These are phyloP conservation scores for Solanum arcanum DNA, from an alignment of 257 asterid genomes.

Conservation along the genomic window DNA sequence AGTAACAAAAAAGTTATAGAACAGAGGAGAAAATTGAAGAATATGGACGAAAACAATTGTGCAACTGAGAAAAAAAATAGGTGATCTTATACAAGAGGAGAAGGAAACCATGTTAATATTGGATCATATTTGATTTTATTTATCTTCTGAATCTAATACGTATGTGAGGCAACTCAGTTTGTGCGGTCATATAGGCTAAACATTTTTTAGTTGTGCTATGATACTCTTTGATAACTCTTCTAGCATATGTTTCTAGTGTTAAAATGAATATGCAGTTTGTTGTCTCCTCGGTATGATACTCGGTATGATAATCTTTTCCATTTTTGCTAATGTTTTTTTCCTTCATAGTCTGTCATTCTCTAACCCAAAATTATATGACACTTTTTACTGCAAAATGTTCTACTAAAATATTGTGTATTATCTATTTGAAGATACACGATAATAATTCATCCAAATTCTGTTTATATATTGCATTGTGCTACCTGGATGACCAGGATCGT, in stretches of 20 bases:
- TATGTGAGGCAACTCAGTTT: background rate
- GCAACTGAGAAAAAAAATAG: no score
- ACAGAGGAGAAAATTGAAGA: no score
- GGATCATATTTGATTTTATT: no score
- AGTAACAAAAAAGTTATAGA: no score
- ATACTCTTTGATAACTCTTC: background rate
- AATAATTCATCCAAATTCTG: no score
- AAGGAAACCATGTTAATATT: no score
- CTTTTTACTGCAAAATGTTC: no score
- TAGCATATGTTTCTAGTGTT: background rate
- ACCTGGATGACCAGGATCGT: slow-evolving; percentile 87
- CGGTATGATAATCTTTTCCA: background rate
- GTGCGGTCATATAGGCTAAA: background rate
- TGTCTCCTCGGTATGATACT: background rate
- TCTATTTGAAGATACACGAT: no score
- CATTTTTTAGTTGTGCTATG: background rate
- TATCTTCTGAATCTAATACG: background rate
- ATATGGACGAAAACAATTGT: no score
- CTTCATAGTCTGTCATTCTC: background rate
- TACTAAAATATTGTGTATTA: no score
- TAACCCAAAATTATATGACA: background rate
- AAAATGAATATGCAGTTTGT: background rate
- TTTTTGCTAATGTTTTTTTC: background rate
- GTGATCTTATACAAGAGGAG: no score
- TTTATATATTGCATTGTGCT: no score